Percentiles rank a stretch among this genome's conserved stretches.
Conservation (phyloP, 148 eudicot species). For the Nepenthes gracilis region DNA sequence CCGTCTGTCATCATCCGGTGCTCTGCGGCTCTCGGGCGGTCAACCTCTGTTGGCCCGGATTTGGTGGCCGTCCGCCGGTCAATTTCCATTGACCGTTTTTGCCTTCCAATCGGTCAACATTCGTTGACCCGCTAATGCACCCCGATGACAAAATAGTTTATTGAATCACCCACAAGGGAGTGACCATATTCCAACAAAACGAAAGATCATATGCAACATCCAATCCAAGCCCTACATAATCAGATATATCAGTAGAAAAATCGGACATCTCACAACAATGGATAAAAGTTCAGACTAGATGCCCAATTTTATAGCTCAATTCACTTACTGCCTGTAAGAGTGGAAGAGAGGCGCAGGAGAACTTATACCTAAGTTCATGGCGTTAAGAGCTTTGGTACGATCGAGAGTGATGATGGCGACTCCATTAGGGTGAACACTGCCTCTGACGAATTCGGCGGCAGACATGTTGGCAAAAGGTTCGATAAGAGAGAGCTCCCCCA, state of each 20-base stretch:
- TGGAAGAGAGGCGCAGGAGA: neutral
- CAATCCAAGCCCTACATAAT: too few relatives aligned
- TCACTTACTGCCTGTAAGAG: neutral
- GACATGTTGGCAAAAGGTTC: slow-evolving; percentile 37
- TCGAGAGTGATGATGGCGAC: slow-evolving; percentile 88
- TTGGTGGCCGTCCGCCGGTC: too few relatives aligned
- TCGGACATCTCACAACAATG: neutral
- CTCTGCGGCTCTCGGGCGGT: too few relatives aligned
- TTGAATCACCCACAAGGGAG: too few relatives aligned
- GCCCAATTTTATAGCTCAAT: neutral
- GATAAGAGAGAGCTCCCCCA: slow-evolving; percentile 15
- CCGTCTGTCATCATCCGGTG: too few relatives aligned
- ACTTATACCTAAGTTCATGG: slow-evolving; percentile 71
- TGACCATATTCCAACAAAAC: too few relatives aligned
- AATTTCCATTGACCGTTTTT: too few relatives aligned
- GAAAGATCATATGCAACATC: too few relatives aligned
- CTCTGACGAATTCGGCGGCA: slow-evolving; percentile 62
- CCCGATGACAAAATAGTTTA: too few relatives aligned
- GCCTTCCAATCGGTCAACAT: too few relatives aligned
- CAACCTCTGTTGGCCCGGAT: too few relatives aligned
- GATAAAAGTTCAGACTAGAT: neutral
- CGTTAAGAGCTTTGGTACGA: slow-evolving; percentile 96
- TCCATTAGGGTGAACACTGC: slow-evolving; percentile 68
- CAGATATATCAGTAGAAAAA: neutral
- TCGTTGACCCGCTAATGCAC: too few relatives aligned